phyloP scores from a whole-genome alignment of 164 flowering plant species.

The Magnolia sinica region DNA sequence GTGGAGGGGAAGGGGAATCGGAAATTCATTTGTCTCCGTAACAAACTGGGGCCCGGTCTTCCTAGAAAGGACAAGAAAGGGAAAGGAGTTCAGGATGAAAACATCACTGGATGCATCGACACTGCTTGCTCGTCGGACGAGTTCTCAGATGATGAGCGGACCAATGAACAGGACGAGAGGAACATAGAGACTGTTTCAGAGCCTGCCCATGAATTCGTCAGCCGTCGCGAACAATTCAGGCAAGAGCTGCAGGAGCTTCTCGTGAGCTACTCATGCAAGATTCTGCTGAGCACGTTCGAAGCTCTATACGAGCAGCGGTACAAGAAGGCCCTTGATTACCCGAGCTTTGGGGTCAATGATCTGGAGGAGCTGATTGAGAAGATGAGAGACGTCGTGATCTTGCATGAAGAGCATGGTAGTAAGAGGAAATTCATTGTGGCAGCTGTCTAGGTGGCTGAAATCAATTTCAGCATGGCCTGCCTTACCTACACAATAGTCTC shows the following conservation, averaged over 20 bases:
- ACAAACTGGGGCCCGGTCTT: slow-evolving; percentile 37
- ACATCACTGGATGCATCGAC: background rate
- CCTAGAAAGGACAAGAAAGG: slow-evolving; percentile 55
- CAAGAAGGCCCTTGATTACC: slow-evolving; percentile 60
- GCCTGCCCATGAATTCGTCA: slow-evolving; percentile 19
- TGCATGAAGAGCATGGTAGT: slow-evolving; percentile 62
- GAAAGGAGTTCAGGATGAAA: slow-evolving; percentile 51
- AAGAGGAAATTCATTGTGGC: slow-evolving; percentile 65
- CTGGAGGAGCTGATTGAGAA: slow-evolving; percentile 75
- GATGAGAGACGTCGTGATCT: slow-evolving; percentile 55
- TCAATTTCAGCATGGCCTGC: background rate
- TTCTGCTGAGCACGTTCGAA: slow-evolving; percentile 59
- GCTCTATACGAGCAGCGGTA: slow-evolving; percentile 76
- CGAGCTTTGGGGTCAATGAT: slow-evolving; percentile 50
- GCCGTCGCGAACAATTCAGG: slow-evolving; percentile 47
- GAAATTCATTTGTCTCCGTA: slow-evolving; percentile 57
- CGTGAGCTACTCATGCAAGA: slow-evolving; percentile 75
- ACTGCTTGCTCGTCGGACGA: slow-evolving; percentile 64
- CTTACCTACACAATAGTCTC: background rate
- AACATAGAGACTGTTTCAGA: slow-evolving; percentile 16
- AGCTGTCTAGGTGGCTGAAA: slow-evolving; percentile 28
- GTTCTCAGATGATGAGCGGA: slow-evolving; percentile 62
- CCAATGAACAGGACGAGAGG: slow-evolving; percentile 26
- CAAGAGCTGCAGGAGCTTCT: slow-evolving; percentile 84
- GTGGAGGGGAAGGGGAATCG: slow-evolving; percentile 70